Base-by-base conservation (phyloP, 805 yeast species). In the Suhomyces prunicola region DNA sequence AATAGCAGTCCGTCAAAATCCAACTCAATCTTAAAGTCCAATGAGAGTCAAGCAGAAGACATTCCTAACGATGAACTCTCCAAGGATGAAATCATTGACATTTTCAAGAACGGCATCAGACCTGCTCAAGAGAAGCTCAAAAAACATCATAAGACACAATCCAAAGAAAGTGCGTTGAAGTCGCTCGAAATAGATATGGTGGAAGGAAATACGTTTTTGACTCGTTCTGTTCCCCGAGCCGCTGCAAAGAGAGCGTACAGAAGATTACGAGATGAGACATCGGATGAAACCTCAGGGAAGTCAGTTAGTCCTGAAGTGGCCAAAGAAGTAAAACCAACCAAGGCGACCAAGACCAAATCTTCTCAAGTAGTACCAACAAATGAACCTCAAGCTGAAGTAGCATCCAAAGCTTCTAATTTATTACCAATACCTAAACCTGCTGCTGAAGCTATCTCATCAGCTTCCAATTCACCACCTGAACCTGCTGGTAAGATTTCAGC, bases 131-230 rank as follows among this genome's bases (percentile, higher is more conserved):
- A 23, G 6, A 42, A 23, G 23, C 42, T 9, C 24, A 39, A 17
- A 17, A 17, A 10, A 7, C 10, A 10, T 0, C 33, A 50, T n/a
- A 53, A 22, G 15, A 22, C 6, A 13, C 31, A 35, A 9, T 40
- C 52, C 31, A 17, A 36, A 36, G 46, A 17, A n/a, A 24, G 23
- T 22, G 31, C 48, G 9, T 45, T 62, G 47, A 60, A 55, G 51
- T 57, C 54, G 29, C 54, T 65, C 13, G 57, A 52, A 24, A 66
- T 66, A 17, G 63, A 60, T 46, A 66, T 66, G 70, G 65, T 61
- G 4, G 62, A 60, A 47, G 53, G 60, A 9, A 50, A 51, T 29
- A 55, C 57, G 41, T 35, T 23, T 17, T 35, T 50, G 36, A 10
- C 27, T 4, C 27, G 46, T 6, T 33, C 49, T 6, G 44, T 15